Conservation (phyloP, 148 eudicot species). For the Gaultheria prostrata region DNA sequence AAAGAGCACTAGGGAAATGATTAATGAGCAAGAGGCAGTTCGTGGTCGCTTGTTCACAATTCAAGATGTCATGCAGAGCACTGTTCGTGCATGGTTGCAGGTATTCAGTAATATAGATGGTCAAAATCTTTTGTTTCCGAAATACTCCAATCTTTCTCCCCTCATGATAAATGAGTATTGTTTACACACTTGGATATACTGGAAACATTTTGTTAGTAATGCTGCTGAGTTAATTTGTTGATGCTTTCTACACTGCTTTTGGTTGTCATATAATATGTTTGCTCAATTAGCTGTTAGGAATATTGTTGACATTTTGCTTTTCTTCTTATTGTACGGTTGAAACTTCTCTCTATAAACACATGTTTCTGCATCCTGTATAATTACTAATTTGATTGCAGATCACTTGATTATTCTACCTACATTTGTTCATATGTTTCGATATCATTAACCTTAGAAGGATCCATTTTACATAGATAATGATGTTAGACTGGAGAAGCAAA, state of each 20-base stretch:
- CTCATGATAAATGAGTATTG: neutral
- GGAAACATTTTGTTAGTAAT: neutral
- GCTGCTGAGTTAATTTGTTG: neutral
- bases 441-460: neutral
- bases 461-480: neutral
- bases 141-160: neutral
- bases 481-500: neutral
- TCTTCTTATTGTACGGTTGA: neutral
- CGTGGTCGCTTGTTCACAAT: conserved; percentile 93
- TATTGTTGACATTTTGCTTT: neutral
- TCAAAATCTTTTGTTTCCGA: conserved; percentile 24
- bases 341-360: neutral
- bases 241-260: neutral
- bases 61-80: conserved; percentile 97
- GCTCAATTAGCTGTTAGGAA: neutral
- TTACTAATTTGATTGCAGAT: neutral
- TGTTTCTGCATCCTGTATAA: neutral
- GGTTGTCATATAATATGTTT: neutral
- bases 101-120: conserved; percentile 15
- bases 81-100: conserved; percentile 92
- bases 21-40: conserved; percentile 96
- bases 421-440: neutral
- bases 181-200: neutral
- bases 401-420: neutral
- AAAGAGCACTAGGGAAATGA: conserved; percentile 82